Percentiles rank a stretch among this genome's conserved stretches.
Conservation (phyloP, 805 yeast species). For the Clavispora vitiphila region DNA sequence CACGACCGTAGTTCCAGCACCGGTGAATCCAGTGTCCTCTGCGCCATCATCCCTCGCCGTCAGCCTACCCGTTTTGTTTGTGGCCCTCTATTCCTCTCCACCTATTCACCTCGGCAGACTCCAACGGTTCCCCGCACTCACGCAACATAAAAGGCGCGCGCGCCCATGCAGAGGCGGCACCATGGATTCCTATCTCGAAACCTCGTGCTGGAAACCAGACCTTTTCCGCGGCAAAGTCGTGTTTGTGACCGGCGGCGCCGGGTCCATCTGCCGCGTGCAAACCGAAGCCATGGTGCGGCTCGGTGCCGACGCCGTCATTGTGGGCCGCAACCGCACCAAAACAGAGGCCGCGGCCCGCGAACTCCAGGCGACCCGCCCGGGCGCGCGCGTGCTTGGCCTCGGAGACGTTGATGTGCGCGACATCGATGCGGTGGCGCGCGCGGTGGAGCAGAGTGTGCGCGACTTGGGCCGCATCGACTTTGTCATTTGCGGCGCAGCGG, state of each 20-base stretch:
- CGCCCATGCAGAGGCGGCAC: too few species aligned
- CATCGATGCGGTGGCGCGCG: slow-evolving; percentile 50
- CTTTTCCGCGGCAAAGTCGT: slow-evolving; percentile 80
- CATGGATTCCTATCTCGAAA: slow-evolving; percentile 21
- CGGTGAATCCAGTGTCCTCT: too few species aligned
- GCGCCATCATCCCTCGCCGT: too few species aligned
- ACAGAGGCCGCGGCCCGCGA: slow-evolving; percentile 67
- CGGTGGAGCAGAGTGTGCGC: slow-evolving; percentile 61
- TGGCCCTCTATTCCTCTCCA: too few species aligned
- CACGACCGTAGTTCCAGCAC: too few species aligned
- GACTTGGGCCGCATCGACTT: slow-evolving; percentile 76
- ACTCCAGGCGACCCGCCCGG: slow-evolving; percentile 50
- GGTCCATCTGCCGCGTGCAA: slow-evolving; percentile 90
- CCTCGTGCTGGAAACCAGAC: slow-evolving; percentile 47
- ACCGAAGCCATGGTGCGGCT: slow-evolving; percentile 75
- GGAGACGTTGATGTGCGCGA: slow-evolving; percentile 78
- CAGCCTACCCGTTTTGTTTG: too few species aligned
- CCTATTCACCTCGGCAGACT: too few species aligned
- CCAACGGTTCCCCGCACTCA: not conserved
- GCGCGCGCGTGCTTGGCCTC: slow-evolving; percentile 64
- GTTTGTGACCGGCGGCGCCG: slow-evolving; percentile 94
- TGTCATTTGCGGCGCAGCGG: slow-evolving; percentile 95
- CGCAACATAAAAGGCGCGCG: not conserved
- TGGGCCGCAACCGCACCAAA: slow-evolving; percentile 70
- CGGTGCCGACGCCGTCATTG: slow-evolving; percentile 83